Base-by-base conservation (phyloP, 257 asterid genomes). In the Dorcoceras hygrometricum region DNA sequence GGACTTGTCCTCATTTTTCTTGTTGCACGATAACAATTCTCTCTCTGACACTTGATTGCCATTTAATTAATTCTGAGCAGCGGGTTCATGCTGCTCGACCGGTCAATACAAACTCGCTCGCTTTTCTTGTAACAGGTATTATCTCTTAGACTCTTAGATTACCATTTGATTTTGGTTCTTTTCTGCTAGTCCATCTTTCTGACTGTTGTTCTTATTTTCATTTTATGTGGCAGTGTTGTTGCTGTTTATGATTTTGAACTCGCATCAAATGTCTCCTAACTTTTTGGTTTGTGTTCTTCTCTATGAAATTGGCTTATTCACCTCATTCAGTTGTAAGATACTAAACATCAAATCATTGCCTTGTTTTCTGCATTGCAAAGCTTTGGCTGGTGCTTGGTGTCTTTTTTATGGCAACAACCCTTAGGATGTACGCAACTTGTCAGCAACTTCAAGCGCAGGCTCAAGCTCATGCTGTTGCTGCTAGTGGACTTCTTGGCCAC, bases 371-470 rank as follows among this genome's bases (percentile, higher is more conserved):
- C 58, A 10, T 20, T 61, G 36, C 50, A 63, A 76, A 94, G 99
- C 97, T 94, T 32, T 94, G 99, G 99, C 66, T 94, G 88, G 99
- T 91, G 60, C 96, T 94, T 43, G 99, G 89, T 68, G 97, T 94
- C 61, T 94, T 94, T 77, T 78, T 90, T 65, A 88, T 89, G 95
- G 99, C 99, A 59, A 90, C 98, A 28, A 78, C 84, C 61, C 76
- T 94, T 69, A 85, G 99, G 77, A 94, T 94, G 99, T 94, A 94
- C 74, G 97, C 99, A 59, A 94, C 99, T 6, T 94, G 99, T 75
- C 97, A 94, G 84, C 97, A 90, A 70, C 97, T 94, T 80, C 99
- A 94, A 84, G 96, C 97, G 60, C 99, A 90, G 80, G 97, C 99
- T 56, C 99, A 94, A 71, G 99, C 97, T 59, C 97, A 94, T 73